Evolutionary conservation across 177 flowering plant genomes (phyloP).

Genomic region (Tripterygium wilfordii): DNA sequence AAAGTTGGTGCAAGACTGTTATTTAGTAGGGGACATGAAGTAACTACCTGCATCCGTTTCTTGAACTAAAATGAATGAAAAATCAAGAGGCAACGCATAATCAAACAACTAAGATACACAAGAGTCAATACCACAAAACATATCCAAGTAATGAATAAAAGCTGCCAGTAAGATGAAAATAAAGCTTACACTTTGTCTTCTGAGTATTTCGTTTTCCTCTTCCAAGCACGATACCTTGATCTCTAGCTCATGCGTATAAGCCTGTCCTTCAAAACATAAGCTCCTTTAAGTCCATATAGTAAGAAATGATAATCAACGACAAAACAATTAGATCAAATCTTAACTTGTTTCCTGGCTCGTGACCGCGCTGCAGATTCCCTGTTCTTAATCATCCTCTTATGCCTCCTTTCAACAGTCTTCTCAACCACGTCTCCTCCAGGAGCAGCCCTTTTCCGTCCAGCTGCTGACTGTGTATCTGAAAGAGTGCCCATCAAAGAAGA

Average conservation of each 20-base stretch:
- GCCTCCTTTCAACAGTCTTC: slow-evolving; percentile 5
- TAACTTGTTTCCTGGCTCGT: slow-evolving; percentile 1
- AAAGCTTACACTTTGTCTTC: neutral
- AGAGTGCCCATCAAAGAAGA: neutral
- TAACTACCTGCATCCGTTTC: too few relatives aligned
- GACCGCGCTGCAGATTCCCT: slow-evolving; percentile 4
- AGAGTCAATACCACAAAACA: too few relatives aligned
- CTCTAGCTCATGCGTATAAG: slow-evolving; percentile 2
- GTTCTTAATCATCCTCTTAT: slow-evolving; percentile 6
- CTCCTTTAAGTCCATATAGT: neutral
- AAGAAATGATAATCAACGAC: neutral
- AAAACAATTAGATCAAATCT: neutral
- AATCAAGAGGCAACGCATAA: too few relatives aligned
- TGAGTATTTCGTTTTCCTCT: slow-evolving; percentile 3
- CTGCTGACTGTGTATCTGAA: neutral
- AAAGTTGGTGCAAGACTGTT: too few relatives aligned
- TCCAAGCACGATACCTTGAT: neutral
- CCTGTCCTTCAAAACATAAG: neutral
- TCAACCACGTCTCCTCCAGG: neutral
- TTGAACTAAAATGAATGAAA: too few relatives aligned
- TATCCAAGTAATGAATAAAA: too few relatives aligned
- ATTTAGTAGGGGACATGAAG: too few relatives aligned
- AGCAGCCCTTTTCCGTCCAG: neutral
- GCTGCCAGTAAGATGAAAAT: neutral
- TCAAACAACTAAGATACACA: too few relatives aligned